Evolutionary conservation across 192 early-diverging fungal species (phyloP), one percentile per base, ranked within the genome.

Genomic region (Coemansia sp.): DNA sequence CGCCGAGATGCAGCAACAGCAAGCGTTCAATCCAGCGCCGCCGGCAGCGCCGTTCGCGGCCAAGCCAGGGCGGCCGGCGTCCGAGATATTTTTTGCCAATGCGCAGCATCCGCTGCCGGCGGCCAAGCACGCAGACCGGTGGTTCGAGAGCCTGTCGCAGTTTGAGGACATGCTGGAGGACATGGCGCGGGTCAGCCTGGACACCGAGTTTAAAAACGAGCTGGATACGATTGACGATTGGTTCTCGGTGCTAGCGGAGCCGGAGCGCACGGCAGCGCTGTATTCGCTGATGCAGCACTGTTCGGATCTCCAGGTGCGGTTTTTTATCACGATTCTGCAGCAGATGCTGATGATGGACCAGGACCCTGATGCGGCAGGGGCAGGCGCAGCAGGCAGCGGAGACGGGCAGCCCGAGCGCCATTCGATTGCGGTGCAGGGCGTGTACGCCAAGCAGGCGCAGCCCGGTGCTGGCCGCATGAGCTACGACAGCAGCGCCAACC

Each of bases 191-290:
- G 86, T 87, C 47, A 87, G 87, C 58, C 74, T 93, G 51, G 93
- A 95, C 70, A 88, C 87, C 43, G 86, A 85, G 60, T 95, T 94
- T 68, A 88, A 92, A 60, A 94, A 95, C 52, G 95, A 95, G 71
- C 86, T 97, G 48, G 86, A 87, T 50, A 90, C 93, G 47, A 91
- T 98, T 51, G 93, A 98, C 73, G 88, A 95, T 62, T 98, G 96
- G 96, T 94, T 98, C 75, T 84, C 85, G 5, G 89, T 94, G 29
- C 82, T 95, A 53, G 85, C 88, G 3, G 94, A 98, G 65, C 87
- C 92, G 24, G 96, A 98, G 81, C 82, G 93, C 25, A 96, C 94
- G 14, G 87, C 93, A n/a, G 89, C 92, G 21, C 85, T 98, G 62
- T 96, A 96, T 82, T 88, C 89, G 41, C 85, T 98, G 32, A 83